Base-by-base conservation (phyloP, 1,284 basidiomycete genomes). In the Boletus nobilissimus region DNA sequence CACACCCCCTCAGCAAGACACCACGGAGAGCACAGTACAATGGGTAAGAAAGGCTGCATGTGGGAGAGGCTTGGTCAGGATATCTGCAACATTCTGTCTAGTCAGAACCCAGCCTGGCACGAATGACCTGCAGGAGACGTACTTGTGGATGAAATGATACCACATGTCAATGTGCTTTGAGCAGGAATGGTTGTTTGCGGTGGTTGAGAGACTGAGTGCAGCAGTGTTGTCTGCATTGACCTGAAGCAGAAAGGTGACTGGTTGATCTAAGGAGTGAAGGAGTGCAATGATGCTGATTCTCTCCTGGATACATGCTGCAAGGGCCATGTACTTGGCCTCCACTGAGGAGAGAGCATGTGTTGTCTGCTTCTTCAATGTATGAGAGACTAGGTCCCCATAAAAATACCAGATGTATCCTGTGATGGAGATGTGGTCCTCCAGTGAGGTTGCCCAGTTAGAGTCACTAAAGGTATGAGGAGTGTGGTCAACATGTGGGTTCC, bases 211-310 rank as follows among this genome's bases (percentile, higher is more conserved):
- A 1, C 34, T 29, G 36, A 69, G 51, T 2, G 26, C 46, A 3
- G 48, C 36, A 11, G 26, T 69, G 11, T 69, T 69, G 26, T 69
- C 46, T 10, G 67, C 36, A 19, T 69, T 34, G 13, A 69, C 26
- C 1, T 5, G 14, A 5, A 54, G 16, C 0, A 16, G 34, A 3
- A 36, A 3, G 8, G 36, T 3, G 3, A 51, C 14, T 0, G 32
- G 6, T 8, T 51, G 36, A 3, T 19, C 5, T 5, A 69, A 26
- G 4, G 67, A 36, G 8, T 26, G 22, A 13, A 69, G 67, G 2
- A 69, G 14, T 16, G 67, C 18, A 4, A 26, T 38, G 16, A 69
- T 3, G 4, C n/a, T 18, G 13, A 69, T 34, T 7, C 34, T 48
- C 14, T 69, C 67, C 16, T 69, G 67, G 0, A 19, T 7, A 14